Evolutionary conservation across 345 rosid species (phyloP).

Genomic region (Melaleuca alternifolia): DNA sequence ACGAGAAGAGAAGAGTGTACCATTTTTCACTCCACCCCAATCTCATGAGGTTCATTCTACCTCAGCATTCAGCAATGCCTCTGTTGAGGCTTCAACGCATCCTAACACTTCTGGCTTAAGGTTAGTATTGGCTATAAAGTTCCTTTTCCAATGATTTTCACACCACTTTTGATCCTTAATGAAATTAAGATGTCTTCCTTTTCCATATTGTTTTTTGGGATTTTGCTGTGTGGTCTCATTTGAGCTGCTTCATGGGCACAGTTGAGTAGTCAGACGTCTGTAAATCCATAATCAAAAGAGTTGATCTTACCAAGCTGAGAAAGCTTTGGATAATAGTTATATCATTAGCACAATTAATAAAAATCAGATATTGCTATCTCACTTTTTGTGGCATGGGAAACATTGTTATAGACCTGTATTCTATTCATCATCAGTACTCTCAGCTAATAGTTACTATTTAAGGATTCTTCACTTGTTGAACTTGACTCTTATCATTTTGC

Average conservation of each 20-base stretch:
- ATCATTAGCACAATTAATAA: neutral
- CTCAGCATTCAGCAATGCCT: slow-evolving; percentile 56
- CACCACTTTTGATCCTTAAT: neutral
- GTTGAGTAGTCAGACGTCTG: neutral
- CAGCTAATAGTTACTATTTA: neutral
- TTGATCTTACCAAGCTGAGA: neutral
- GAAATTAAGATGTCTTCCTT: neutral
- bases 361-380: neutral
- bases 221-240: neutral
- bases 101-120: slow-evolving; percentile 76
- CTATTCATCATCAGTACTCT: neutral
- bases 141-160: neutral
- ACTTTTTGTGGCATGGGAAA: neutral
- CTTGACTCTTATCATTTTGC: neutral
- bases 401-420: neutral
- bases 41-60: slow-evolving; percentile 44
- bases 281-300: neutral
- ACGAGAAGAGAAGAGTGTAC: slow-evolving; percentile 61
- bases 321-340: neutral
- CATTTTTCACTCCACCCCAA: slow-evolving; percentile 91
- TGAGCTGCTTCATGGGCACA: neutral
- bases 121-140: slow-evolving; percentile 10
- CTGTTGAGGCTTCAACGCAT: slow-evolving; percentile 67
- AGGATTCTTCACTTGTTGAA: neutral
- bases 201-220: neutral